phyloP scores from a whole-genome alignment of 495 filamentous ascomycete genomes.

The Aspergillus nidulans region DNA sequence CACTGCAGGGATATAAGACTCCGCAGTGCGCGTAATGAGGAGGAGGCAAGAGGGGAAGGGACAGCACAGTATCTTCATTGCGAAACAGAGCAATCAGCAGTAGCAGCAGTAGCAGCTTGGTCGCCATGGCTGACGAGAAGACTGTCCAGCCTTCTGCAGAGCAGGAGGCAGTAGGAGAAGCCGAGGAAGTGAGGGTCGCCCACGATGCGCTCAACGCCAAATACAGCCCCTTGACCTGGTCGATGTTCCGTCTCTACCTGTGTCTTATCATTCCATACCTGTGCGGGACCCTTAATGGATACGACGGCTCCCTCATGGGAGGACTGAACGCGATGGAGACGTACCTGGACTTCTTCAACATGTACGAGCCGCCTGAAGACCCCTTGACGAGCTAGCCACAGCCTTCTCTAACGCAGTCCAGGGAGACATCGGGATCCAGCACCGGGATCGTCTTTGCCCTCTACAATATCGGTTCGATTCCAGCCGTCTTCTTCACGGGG shows the following conservation, averaged over 20 bases:
- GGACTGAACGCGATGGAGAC: slow-evolving; percentile 33
- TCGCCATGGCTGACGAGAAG: slow-evolving; percentile 5
- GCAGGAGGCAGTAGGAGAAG: not conserved
- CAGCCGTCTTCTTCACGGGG: slow-evolving; percentile 18
- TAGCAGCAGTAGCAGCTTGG: too few species aligned
- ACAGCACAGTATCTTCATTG: not conserved
- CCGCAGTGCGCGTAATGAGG: not conserved
- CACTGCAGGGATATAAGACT: slow-evolving; percentile 3
- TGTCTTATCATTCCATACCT: slow-evolving; percentile 18
- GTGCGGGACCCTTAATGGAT: slow-evolving; percentile 39
- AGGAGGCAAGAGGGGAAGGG: not conserved
- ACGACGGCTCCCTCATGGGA: slow-evolving; percentile 48
- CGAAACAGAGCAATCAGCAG: too few species aligned
- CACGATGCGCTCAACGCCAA: slow-evolving; percentile 12
- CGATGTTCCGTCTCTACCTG: slow-evolving; percentile 21
- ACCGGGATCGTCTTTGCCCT: slow-evolving; percentile 55
- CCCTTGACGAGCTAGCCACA: not conserved
- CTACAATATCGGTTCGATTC: slow-evolving; percentile 46
- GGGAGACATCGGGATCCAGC: slow-evolving; percentile 18
- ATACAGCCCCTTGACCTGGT: slow-evolving; percentile 18
- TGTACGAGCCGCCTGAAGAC: slow-evolving; percentile 16
- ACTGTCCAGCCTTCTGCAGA: not conserved
- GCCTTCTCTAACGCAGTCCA: not conserved
- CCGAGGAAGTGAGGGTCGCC: slow-evolving; percentile 5
- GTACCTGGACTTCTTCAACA: slow-evolving; percentile 36